A percentile compares a stretch with the other conserved stretches of the same genome.
Conservation (phyloP, 2,329 filamentous ascomycete genomes). For the Trichoderma aggressivum region DNA sequence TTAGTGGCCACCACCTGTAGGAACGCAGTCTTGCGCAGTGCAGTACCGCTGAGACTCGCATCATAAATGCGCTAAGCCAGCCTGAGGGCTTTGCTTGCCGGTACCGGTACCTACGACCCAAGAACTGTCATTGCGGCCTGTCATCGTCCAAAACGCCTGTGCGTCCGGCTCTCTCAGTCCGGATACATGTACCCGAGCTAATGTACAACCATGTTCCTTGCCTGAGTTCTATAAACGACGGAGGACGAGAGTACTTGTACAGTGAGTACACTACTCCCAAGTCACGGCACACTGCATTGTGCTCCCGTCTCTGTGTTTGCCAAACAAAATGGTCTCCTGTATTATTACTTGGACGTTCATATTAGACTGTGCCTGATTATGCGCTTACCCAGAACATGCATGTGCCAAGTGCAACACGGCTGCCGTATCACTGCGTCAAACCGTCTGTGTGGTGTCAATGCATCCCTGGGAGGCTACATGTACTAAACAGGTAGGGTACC, state of each 20-base stretch:
- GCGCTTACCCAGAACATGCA: background rate
- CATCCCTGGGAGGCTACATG: background rate
- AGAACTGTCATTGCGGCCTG: background rate
- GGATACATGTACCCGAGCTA: background rate
- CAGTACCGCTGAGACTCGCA: background rate
- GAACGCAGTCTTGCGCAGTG: background rate
- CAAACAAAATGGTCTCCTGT: background rate
- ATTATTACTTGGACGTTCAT: too few species aligned
- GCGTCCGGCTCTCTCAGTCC: background rate
- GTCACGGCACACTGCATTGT: background rate
- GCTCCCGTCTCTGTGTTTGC: background rate
- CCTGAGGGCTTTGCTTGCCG: background rate
- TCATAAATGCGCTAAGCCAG: background rate
- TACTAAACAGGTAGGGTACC: too few species aligned
- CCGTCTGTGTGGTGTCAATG: slow-evolving; percentile 10
- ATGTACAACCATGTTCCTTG: background rate
- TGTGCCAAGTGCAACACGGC: background rate
- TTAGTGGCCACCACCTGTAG: background rate
- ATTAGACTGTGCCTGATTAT: background rate
- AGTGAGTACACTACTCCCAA: background rate
- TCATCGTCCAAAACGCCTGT: background rate
- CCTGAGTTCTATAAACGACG: background rate
- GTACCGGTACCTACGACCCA: background rate
- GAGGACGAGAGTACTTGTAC: too few species aligned
- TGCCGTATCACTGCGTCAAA: background rate